These are phyloP conservation scores for Lasiodiplodia hormozganensis DNA, from an alignment of 2,329 filamentous ascomycete species.

Conservation along the genomic window DNA sequence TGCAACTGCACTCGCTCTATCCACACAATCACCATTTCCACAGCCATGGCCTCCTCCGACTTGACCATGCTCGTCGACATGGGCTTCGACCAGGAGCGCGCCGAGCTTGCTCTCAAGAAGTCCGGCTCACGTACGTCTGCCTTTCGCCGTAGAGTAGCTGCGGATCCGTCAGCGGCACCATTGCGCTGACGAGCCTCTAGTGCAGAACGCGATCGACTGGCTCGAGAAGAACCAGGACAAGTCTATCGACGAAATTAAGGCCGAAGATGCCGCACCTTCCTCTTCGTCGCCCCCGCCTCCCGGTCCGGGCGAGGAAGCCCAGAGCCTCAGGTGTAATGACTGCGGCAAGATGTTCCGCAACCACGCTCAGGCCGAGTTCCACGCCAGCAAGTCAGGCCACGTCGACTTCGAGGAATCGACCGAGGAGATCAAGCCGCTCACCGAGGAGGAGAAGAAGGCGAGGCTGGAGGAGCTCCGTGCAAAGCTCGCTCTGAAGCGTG, in stretches of 20 bases:
- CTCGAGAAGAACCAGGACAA: constrained; percentile 91
- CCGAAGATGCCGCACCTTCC: constrained; percentile 46
- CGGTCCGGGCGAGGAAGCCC: constrained; percentile 73
- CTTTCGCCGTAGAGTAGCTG: constrained; percentile 7
- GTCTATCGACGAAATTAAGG: constrained; percentile 78
- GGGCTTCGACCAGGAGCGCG: constrained; percentile 83
- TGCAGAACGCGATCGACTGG: constrained; percentile 93
- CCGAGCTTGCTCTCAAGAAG: constrained; percentile 84
- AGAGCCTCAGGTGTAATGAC: constrained; percentile 90
- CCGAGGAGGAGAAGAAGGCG: constrained; percentile 88
- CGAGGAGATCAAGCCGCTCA: constrained; percentile 88
- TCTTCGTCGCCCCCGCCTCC: constrained; percentile 69
- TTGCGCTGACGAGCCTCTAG: constrained; percentile 52
- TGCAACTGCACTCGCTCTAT: background rate
- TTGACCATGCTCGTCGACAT: constrained; percentile 68
- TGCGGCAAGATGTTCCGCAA: constrained; percentile 91
- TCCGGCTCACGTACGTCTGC: constrained; percentile 73
- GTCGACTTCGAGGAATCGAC: constrained; percentile 85
- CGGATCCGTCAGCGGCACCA: background rate
- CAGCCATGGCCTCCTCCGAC: constrained; percentile 57
- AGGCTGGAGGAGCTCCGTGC: constrained; percentile 76
- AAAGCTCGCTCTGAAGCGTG: constrained; percentile 75
- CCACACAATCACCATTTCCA: background rate
- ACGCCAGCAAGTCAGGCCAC: constrained; percentile 77
- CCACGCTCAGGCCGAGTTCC: constrained; percentile 82